phyloP scores from a whole-genome alignment of 2,329 filamentous ascomycete genomes.

The Microdochium bolleyi region DNA sequence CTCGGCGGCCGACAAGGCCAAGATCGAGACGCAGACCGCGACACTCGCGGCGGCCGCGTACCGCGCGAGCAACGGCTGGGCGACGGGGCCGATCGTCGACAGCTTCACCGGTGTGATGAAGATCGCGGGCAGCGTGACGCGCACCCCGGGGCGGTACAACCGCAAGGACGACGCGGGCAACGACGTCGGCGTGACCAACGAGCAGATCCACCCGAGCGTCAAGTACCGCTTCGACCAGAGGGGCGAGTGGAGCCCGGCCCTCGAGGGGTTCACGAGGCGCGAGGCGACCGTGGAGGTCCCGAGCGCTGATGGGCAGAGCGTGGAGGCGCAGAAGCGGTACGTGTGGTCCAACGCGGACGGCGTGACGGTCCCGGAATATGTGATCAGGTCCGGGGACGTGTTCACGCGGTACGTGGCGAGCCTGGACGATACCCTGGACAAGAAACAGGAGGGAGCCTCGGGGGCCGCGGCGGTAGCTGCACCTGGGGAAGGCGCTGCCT shows the following conservation, averaged over 20 bases:
- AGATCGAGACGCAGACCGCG: background rate
- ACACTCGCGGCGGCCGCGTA: background rate
- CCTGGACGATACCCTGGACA: background rate
- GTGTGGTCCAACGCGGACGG: constrained; percentile 2
- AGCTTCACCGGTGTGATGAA: constrained; percentile 3
- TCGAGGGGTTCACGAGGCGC: constrained; percentile 3
- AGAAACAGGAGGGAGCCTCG: background rate
- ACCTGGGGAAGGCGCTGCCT: background rate
- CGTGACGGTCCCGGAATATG: constrained; percentile 5
- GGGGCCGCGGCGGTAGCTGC: background rate
- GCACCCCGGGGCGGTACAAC: constrained; percentile 4
- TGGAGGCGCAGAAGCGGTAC: background rate
- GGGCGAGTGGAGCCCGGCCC: background rate
- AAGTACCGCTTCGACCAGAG: constrained; percentile 3
- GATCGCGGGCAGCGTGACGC: constrained; percentile 1
- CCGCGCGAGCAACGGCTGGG: constrained; percentile 7
- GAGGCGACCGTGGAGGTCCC: background rate
- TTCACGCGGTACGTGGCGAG: constrained; percentile 2
- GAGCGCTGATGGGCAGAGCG: background rate
- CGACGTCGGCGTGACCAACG: constrained; percentile 3
- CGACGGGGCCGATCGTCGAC: constrained; percentile 7
- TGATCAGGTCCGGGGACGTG: constrained; percentile 2
- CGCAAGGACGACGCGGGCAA: background rate
- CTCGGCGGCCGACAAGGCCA: constrained; percentile 1
- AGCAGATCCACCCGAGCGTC: constrained; percentile 6